A percentile compares a stretch with the other conserved stretches of the same genome.
Evolutionary conservation across 192 early-diverging fungal species (phyloP).

Genomic region (Cetraspora pellucida): DNA sequence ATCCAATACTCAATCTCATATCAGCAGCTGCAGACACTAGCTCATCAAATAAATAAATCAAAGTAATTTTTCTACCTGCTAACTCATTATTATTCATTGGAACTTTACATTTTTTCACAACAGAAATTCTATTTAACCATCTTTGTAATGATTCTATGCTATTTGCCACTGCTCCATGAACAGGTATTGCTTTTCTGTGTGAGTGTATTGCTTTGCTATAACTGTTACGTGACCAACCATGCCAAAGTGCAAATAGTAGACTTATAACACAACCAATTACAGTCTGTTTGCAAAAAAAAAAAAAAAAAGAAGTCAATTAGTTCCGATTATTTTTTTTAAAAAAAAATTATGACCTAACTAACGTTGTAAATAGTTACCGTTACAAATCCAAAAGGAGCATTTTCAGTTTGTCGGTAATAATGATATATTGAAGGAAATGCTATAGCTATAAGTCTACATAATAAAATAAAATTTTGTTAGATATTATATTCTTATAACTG

Average conservation of each 20-base stretch:
- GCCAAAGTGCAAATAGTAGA: slow-evolving; percentile 4
- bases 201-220: background rate
- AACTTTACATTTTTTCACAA: slow-evolving; percentile 8
- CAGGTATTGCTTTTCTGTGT: background rate
- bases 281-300: slow-evolving; percentile 1
- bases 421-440: slow-evolving; percentile 10
- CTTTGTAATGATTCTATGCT: slow-evolving; percentile 16
- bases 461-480: background rate
- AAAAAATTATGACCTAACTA: background rate
- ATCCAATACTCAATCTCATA: slow-evolving; percentile 18
- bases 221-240: slow-evolving; percentile 14
- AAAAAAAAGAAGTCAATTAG: background rate
- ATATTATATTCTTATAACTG: background rate
- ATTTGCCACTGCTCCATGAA: background rate
- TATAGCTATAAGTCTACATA: background rate
- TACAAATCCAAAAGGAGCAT: slow-evolving; percentile 3
- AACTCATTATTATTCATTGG: slow-evolving; percentile 14
- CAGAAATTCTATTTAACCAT: slow-evolving; percentile 18
- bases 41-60: slow-evolving; percentile 12
- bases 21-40: slow-evolving; percentile 4
- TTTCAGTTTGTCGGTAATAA: background rate
- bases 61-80: background rate
- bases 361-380: background rate
- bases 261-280: background rate
- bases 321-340: background rate